Base-by-base conservation (phyloP, 306 rosid genomes). In the Sindora glabra region DNA sequence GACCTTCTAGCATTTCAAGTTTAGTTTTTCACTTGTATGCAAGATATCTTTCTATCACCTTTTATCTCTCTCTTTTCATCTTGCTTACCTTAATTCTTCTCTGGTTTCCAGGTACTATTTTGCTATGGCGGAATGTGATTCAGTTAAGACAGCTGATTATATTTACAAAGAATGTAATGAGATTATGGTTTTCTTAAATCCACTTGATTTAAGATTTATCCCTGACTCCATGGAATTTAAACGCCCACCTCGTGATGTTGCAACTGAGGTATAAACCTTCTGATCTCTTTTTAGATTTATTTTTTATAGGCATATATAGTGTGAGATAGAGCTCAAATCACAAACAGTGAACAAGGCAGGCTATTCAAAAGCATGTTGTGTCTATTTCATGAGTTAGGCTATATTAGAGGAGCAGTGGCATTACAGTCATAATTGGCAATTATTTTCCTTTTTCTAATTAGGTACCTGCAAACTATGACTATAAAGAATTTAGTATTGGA, bases 101-200 rank as follows among this genome's bases (percentile, higher is more conserved):
- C 16, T 53, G 47, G 70, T 47, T 17, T 22, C 27, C 74, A 91
- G 98, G 85, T 85, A 91, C 78, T 83, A 91, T 69, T 81, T 6
- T 79, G 90, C 95, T 59, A 77, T 83, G 51, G 99, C 89, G 74
- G 95, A 83, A 74, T 92, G 94, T 67, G 96, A 92, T 61, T 80
- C 96, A 10, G 45, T 48, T 57, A 68, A 83, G 40, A 92, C 96
- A 13, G 94, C 96, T 34, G 79, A 84, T 80, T 69, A 74, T 76
- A 81, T 92, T 59, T 89, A 89, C 77, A 80, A 79, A 66, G 80
- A 78, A 53, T 83, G 95, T 80, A 90, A 92, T 27, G 94, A 95
- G 62, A 59, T 73, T 65, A 96, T n/a, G 89, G 72, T 72, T 89
- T 38, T 94, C 18, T 86, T 96, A 29, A 89, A 89, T 84, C 71